Conservation (phyloP, 106 monocot genomes). For the Ottelia alismoides region DNA sequence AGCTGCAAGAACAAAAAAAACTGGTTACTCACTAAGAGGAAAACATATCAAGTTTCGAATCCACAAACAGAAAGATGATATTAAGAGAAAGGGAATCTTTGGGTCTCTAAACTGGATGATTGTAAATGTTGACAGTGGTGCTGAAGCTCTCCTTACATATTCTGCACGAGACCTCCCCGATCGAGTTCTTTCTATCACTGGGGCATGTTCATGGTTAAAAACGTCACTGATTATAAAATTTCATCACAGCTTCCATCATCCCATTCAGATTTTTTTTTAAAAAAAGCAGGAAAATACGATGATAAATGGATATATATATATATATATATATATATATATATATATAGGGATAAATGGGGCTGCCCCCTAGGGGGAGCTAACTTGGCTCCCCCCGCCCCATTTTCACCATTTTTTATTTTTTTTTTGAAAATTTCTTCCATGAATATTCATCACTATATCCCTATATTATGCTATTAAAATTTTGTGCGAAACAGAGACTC, state of each 20-base stretch:
- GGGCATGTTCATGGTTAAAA: not conserved
- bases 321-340: no score
- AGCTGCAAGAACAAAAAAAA: conserved; percentile 19
- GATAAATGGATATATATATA: conserved; percentile 29
- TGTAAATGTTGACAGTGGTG: conserved; percentile 27
- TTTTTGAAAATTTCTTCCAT: no score
- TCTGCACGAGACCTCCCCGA: conserved; percentile 76
- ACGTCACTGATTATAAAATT: not conserved
- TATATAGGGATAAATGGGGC: no score
- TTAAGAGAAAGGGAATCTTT: not conserved
- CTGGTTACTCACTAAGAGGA: not conserved
- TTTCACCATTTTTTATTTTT: no score
- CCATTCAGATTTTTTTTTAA: not conserved
- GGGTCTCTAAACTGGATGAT: not conserved
- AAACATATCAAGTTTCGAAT: not conserved
- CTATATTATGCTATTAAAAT: no score
- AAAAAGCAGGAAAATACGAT: not conserved
- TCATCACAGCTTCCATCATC: no score
- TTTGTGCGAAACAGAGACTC: no score
- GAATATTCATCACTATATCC: no score
- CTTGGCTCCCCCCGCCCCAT: no score
- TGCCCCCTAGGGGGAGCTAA: no score
- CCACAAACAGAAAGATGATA: not conserved
- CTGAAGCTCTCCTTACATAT: conserved; percentile 94
- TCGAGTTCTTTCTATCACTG: conserved; percentile 88